Percentiles rank a stretch among this genome's conserved stretches.
phyloP scores from a whole-genome alignment of 2,329 filamentous ascomycete species.

The Ilyonectria robusta region DNA sequence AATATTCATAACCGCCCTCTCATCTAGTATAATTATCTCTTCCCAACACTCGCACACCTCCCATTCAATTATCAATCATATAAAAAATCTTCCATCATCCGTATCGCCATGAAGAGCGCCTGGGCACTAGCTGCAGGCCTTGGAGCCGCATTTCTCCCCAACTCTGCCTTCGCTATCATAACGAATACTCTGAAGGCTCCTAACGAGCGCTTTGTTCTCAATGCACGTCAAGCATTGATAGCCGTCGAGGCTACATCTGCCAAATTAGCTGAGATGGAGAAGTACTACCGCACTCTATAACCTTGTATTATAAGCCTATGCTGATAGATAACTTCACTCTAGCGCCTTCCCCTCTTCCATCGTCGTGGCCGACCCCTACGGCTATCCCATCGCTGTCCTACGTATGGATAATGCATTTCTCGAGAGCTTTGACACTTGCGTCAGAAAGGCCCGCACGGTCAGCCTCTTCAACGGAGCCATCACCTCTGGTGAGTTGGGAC shows the following conservation, averaged over 20 bases:
- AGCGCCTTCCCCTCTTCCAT: neutral
- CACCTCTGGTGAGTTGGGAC: neutral
- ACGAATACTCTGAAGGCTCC: neutral
- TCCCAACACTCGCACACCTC: neutral
- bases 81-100: neutral
- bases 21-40: neutral
- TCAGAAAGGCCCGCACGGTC: neutral
- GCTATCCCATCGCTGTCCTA: neutral
- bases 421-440: neutral
- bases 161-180: neutral
- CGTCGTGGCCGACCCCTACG: neutral
- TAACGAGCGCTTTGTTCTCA: neutral
- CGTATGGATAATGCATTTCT: neutral
- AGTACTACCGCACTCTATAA: neutral
- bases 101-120: neutral
- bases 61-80: neutral
- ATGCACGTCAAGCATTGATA: neutral
- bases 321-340: neutral
- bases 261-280: neutral
- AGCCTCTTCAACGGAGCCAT: conserved; percentile 1
- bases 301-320: neutral
- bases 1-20: neutral
- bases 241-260: neutral
- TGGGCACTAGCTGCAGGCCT: neutral
- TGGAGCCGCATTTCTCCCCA: neutral